A percentile compares a stretch with the other conserved stretches of the same genome.
These are phyloP conservation scores for Theileria orientalis DNA, from an alignment of 169 alveolate genomes.

Conservation along the genomic window DNA sequence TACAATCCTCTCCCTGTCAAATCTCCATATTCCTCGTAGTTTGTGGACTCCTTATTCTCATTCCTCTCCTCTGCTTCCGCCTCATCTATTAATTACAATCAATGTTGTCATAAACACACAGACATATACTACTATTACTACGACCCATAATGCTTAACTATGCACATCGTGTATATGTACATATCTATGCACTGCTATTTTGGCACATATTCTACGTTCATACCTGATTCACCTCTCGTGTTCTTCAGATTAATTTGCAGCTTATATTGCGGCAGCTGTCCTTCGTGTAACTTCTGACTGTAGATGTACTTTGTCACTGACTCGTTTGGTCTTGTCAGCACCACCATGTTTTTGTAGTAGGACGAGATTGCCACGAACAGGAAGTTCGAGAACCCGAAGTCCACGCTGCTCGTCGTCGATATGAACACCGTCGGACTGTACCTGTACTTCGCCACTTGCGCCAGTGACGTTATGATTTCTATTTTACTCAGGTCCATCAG, in stretches of 20 bases:
- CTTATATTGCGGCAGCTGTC: background rate
- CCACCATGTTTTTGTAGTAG: conserved; percentile 24
- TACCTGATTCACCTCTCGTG: background rate
- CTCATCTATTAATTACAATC: too few relatives aligned
- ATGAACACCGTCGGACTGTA: conserved; percentile 55
- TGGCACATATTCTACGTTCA: background rate
- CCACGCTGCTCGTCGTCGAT: conserved; percentile 34
- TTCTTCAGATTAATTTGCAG: conserved; percentile 1
- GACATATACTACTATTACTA: too few relatives aligned
- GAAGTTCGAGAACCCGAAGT: conserved; percentile 51
- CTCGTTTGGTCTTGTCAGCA: conserved; percentile 19
- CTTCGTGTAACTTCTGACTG: background rate
- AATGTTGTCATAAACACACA: too few relatives aligned
- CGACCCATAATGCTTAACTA: too few relatives aligned
- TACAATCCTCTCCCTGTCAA: too few relatives aligned
- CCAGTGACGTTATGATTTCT: conserved; percentile 29
- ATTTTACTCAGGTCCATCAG: conserved; percentile 26
- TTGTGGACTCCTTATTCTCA: too few relatives aligned
- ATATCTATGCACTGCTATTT: background rate
- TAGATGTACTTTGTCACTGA: conserved; percentile 8
- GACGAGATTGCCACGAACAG: conserved; percentile 49
- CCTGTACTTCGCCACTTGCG: conserved; percentile 26
- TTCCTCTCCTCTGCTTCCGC: too few relatives aligned
- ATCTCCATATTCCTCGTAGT: too few relatives aligned
- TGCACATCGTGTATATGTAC: too few relatives aligned